Evolutionary conservation across 108 stramenopile species (phyloP).

Genomic region (Hondaea fermentalgiana): DNA sequence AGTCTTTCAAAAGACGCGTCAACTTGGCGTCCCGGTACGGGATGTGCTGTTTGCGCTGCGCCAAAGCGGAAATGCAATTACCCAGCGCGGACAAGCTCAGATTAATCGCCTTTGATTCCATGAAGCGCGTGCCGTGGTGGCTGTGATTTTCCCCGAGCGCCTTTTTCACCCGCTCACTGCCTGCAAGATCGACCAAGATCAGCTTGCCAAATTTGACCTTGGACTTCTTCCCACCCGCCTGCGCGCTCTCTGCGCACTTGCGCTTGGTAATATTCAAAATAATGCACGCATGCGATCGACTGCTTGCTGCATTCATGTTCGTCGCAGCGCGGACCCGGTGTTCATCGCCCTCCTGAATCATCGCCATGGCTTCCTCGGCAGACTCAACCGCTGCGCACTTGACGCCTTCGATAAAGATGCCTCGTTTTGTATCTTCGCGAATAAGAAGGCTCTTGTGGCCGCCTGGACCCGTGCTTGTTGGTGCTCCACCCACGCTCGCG

Average conservation of each 20-base stretch:
- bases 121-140: slow-evolving; percentile 49
- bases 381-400: background rate
- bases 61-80: slow-evolving; percentile 51
- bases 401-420: background rate
- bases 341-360: background rate
- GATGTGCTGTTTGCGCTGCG: slow-evolving; percentile 41
- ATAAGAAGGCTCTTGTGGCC: background rate
- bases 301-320: background rate
- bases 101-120: slow-evolving; percentile 52
- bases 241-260: background rate
- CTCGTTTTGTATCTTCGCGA: background rate
- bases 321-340: background rate
- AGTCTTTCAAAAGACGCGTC: slow-evolving; percentile 47
- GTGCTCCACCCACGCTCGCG: background rate
- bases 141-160: slow-evolving; percentile 42
- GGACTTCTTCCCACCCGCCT: background rate
- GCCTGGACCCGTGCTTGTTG: no score
- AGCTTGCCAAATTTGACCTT: slow-evolving; percentile 41
- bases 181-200: slow-evolving; percentile 47
- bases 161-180: slow-evolving; percentile 44
- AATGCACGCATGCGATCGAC: background rate
- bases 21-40: slow-evolving; percentile 54
- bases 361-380: background rate
- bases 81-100: slow-evolving; percentile 46
- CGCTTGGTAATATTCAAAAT: background rate